These are phyloP conservation scores for Persicaria maculosa DNA, from an alignment of 148 eudicot genomes.

Conservation along the genomic window DNA sequence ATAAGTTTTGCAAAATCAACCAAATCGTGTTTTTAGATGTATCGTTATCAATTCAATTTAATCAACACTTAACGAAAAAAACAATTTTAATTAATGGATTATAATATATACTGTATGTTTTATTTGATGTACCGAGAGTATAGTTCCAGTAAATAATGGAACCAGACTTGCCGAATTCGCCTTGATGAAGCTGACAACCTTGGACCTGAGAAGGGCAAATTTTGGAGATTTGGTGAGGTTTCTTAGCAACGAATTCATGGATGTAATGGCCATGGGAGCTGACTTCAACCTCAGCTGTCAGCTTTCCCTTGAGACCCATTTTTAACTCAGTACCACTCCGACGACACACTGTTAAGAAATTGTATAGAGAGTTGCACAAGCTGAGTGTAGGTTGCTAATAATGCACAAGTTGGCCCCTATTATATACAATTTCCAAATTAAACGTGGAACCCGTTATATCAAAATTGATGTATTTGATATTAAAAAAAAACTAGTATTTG, in stretches of 20 bases:
- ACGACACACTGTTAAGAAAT: too few species aligned
- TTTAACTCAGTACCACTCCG: too few species aligned
- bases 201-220: slow-evolving; percentile 15
- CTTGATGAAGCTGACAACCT: slow-evolving; percentile 21
- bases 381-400: too few species aligned
- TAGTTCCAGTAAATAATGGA: slow-evolving; percentile 19
- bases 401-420: too few species aligned
- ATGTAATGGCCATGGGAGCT: slow-evolving; percentile 14
- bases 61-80: background rate
- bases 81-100: background rate
- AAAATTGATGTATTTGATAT: too few species aligned
- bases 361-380: too few species aligned
- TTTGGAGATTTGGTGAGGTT: slow-evolving; percentile 13
- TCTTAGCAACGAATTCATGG: slow-evolving; percentile 15
- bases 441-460: too few species aligned
- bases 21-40: too few species aligned
- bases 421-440: too few species aligned
- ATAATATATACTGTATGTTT: background rate
- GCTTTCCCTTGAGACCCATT: slow-evolving; percentile 14
- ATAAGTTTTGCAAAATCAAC: background rate
- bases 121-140: slow-evolving; percentile 14
- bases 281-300: slow-evolving; percentile 3
- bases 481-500: too few species aligned
- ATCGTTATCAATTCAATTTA: too few species aligned
- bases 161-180: slow-evolving; percentile 18